A percentile compares a stretch with the other conserved stretches of the same genome.
phyloP scores from a whole-genome alignment of 306 rosid genomes.

The Senna tora region DNA sequence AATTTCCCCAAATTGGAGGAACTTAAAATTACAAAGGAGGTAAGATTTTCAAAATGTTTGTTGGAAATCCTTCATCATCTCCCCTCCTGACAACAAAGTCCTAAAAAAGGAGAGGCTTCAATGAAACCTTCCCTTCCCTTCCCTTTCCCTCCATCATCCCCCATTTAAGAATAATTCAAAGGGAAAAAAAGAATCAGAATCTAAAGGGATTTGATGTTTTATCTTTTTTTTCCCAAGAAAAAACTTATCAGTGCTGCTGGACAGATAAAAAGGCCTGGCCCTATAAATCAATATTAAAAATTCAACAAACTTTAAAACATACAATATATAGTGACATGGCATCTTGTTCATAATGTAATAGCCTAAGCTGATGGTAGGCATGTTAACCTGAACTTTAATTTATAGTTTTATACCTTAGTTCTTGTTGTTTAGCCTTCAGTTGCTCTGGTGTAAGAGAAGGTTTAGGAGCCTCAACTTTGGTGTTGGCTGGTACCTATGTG shows the following conservation, averaged over 20 bases:
- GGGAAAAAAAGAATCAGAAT: not conserved
- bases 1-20: not conserved
- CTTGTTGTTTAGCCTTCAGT: constrained; percentile 83
- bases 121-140: not conserved
- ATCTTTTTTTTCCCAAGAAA: not conserved
- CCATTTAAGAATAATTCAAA: not conserved
- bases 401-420: constrained; percentile 91
- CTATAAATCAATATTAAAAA: not conserved
- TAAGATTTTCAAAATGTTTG: not conserved
- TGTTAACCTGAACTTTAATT: constrained; percentile 18
- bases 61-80: not conserved
- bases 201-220: not conserved
- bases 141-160: not conserved
- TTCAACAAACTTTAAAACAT: not conserved
- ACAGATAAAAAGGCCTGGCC: not conserved
- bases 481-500: constrained; percentile 68
- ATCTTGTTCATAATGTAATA: not conserved
- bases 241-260: not conserved
- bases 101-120: not conserved
- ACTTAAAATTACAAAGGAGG: not conserved
- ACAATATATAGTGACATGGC: not conserved
- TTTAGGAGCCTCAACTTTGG: constrained; percentile 74
- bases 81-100: not conserved
- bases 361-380: not conserved
- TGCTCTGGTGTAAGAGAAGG: constrained; percentile 90